Base-by-base conservation (phyloP, 176 grass and related monocot species). In the Juncus effusus region DNA sequence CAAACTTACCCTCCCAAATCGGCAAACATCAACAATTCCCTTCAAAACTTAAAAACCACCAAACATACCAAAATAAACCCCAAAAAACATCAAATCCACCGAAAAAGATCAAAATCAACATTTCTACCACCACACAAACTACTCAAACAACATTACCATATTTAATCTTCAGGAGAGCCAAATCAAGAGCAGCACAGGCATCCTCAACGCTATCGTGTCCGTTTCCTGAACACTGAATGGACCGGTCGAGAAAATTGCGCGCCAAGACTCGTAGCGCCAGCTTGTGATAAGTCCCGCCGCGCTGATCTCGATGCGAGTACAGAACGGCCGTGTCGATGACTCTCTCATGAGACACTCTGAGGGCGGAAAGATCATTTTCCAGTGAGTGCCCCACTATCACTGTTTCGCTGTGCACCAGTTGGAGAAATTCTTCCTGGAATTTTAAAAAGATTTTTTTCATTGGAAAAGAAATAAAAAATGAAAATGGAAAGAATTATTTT, bases 301-400 rank as follows among this genome's bases (percentile, higher is more conserved):
- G 80, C 54, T 53, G 69, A 58, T 86, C 70, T 16, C 13, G 68
- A 57, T 55, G 68, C 64, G 81, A 79, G 83, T 92, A 97, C 53
- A 97, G 63, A 78, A 97, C 56, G 15, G 93, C 93, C 13, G 93
- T 97, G 59, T 97, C 93, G 28, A 97, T 89, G 55, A 97, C 81
- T 67, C 86, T 81, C 56, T 77, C 69, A 63, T 97, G 93, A 44
- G 80, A 89, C 74, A 92, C 77, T 64, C 69, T 84, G 63, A 97
- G 79, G 63, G 93, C 88, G 56, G 64, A 73, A 73, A 97, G 83
- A 36, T 92, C 93, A 72, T 97, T 97, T 87, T 92, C 88, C 58
- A 97, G 82, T 72, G 93, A 97, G 85, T 97, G 93, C 3, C 88
- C 93, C 60, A 97, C 93, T 79, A 97, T 80, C 76, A 92, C 81